Evolutionary conservation across 345 rosid genomes (phyloP), one percentile per base, ranked within the genome.

Genomic region (Cochlearia excelsa): DNA sequence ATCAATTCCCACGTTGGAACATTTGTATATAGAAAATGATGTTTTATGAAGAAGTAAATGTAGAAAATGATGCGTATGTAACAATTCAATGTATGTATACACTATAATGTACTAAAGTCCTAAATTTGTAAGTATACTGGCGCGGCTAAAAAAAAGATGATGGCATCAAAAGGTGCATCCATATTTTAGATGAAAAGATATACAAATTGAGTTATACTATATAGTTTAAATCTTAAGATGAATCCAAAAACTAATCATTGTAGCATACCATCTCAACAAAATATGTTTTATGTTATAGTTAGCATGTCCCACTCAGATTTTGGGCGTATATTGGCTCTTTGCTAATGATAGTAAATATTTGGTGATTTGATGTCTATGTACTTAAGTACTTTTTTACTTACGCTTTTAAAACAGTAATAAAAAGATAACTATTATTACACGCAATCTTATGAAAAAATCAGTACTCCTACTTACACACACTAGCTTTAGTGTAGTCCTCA

Each of bases 301-400:
- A 57, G 56, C 61, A 26, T 61, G 67, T 68, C 46, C 61, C 56
- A 40, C 41, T 55, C 61, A 49, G 31, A 40, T 61, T 9, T 16
- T 40, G 49, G 50, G 38, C 37, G 51, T 57, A 61, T 53, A 33
- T 40, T 61, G 51, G 43, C 67, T 33, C 51, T 26, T 68, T 47
- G 57, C 44, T 59, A 30, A 51, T 38, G 26, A 46, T 16, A 30
- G 26, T 34, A 44, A 51, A 4, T 59, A 51, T 35, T 48, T 27
- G 30, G 45, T 61, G 55, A 48, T 61, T 41, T 53, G 41, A 33
- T 55, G 48, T 41, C 30, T 16, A 6, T 39, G 59, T 44, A 44
- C 3, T 61, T 29, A 10, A 37, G 50, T 61, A 61, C 67, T 45
- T 61, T 16, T 16, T 16, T 39, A 7, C 31, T 40, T 7, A 47